Percentiles rank a stretch among this genome's conserved stretches.
These are phyloP conservation scores for Combretum micranthum DNA, from an alignment of 345 rosid species.

Conservation along the genomic window DNA sequence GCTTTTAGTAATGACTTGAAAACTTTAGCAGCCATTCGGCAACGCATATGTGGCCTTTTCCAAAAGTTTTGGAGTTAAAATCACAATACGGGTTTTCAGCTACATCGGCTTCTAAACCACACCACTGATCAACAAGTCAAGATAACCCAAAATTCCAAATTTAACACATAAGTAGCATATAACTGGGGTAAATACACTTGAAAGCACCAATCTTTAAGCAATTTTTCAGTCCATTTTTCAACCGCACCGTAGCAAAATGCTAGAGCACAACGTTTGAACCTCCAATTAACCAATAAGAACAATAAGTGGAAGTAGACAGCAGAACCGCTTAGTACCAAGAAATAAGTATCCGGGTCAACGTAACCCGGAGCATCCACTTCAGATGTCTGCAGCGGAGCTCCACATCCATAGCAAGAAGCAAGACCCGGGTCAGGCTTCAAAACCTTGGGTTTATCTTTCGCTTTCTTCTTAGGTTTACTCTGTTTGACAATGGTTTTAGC, in stretches of 20 bases:
- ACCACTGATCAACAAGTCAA: too few relatives aligned
- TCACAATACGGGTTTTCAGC: too few relatives aligned
- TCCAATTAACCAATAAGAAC: neutral
- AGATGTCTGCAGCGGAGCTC: slow-evolving; percentile 85
- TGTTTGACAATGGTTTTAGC: slow-evolving; percentile 41
- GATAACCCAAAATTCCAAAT: too few relatives aligned
- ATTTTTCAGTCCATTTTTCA: neutral
- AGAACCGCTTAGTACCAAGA: slow-evolving; percentile 45
- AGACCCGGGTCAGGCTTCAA: slow-evolving; percentile 33
- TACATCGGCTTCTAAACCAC: too few relatives aligned
- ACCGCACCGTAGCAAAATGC: neutral
- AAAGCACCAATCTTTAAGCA: too few relatives aligned
- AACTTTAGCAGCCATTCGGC: too few relatives aligned
- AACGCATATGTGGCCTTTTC: too few relatives aligned
- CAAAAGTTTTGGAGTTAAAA: too few relatives aligned
- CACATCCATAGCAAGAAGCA: slow-evolving; percentile 80
- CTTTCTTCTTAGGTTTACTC: slow-evolving; percentile 36
- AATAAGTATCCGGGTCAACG: slow-evolving; percentile 54
- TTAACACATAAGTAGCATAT: too few relatives aligned
- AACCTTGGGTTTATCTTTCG: slow-evolving; percentile 27
- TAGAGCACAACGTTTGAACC: neutral
- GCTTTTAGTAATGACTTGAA: too few relatives aligned
- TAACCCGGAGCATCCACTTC: slow-evolving; percentile 79
- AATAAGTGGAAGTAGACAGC: neutral
- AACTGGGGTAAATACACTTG: too few relatives aligned